These are phyloP conservation scores for Aspergillus udagawae DNA, from an alignment of 2,329 filamentous ascomycete genomes.

Conservation along the genomic window DNA sequence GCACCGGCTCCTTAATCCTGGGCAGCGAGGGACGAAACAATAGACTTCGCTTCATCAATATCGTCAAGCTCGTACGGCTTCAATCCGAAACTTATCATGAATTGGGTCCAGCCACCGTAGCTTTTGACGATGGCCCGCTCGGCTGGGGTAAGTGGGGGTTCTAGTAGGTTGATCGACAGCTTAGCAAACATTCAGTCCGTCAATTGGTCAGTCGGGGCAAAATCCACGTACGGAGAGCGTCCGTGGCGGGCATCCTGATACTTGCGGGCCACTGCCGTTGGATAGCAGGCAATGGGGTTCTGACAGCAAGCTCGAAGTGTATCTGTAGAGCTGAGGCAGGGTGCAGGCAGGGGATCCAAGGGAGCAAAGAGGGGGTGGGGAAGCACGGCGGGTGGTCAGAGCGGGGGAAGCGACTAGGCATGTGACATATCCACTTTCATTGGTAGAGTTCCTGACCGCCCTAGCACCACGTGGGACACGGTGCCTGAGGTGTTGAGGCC, in stretches of 20 bases:
- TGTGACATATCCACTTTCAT: too few relatives aligned
- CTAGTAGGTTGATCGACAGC: slow-evolving; percentile 6
- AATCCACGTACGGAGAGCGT: slow-evolving; percentile 4
- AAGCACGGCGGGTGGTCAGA: too few relatives aligned
- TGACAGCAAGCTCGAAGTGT: neutral
- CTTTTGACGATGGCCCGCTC: slow-evolving; percentile 23
- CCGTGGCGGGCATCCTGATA: slow-evolving; percentile 11
- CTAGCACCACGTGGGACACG: too few relatives aligned
- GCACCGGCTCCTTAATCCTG: neutral
- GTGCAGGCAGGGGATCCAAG: too few relatives aligned
- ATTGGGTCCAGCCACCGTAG: slow-evolving; percentile 26
- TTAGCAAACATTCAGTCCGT: neutral
- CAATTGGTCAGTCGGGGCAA: too few relatives aligned
- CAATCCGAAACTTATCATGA: slow-evolving; percentile 18
- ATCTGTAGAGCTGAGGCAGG: too few relatives aligned
- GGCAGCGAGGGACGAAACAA: slow-evolving; percentile 10
- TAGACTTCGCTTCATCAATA: slow-evolving; percentile 16
- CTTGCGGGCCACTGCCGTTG: neutral
- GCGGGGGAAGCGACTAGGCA: neutral
- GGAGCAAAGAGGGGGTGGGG: too few relatives aligned
- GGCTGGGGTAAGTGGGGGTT: slow-evolving; percentile 22
- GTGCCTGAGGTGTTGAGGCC: neutral
- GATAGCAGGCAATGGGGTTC: neutral
- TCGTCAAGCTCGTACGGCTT: slow-evolving; percentile 25
- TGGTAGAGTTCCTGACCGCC: too few relatives aligned